Evolutionary conservation across 1,284 basidiomycete species (phyloP).

Genomic region (Meira miltonrushii): DNA sequence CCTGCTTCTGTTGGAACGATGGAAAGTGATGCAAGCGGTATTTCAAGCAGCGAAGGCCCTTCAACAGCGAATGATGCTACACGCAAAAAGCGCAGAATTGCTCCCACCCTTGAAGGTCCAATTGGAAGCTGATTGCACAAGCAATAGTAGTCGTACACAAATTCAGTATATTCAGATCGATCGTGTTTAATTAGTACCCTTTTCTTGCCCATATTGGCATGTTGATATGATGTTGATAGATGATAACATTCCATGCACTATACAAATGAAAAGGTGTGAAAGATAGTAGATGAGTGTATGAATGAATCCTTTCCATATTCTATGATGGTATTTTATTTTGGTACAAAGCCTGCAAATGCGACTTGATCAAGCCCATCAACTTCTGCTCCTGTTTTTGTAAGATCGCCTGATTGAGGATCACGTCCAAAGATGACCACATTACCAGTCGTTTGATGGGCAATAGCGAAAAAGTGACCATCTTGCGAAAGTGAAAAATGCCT

Average conservation of each 20-base stretch:
- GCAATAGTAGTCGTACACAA: too few species aligned
- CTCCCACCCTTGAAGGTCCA: too few species aligned
- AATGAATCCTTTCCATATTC: too few species aligned
- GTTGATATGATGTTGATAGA: too few species aligned
- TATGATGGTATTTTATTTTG: too few species aligned
- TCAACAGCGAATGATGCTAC: background rate
- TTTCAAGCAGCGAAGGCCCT: background rate
- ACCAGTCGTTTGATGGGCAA: constrained; percentile 29
- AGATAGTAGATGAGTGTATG: too few species aligned
- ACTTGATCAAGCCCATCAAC: constrained; percentile 17
- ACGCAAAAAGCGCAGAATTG: too few species aligned
- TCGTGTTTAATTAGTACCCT: background rate
- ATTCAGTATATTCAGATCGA: background rate
- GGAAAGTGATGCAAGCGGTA: background rate
- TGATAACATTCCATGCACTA: too few species aligned
- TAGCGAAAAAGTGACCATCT: constrained; percentile 25
- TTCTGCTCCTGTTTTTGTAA: constrained; percentile 15
- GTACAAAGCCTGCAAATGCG: constrained; percentile 26
- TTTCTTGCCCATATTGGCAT: constrained; percentile 9
- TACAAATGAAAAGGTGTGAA: too few species aligned
- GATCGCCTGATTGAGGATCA: constrained; percentile 15
- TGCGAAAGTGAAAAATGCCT: constrained; percentile 19
- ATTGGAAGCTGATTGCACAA: too few species aligned
- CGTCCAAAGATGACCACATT: constrained; percentile 28
- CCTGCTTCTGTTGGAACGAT: constrained; percentile 8